Base-by-base conservation (phyloP, 768 basidiomycete species). In the Auricularia sp. region DNA sequence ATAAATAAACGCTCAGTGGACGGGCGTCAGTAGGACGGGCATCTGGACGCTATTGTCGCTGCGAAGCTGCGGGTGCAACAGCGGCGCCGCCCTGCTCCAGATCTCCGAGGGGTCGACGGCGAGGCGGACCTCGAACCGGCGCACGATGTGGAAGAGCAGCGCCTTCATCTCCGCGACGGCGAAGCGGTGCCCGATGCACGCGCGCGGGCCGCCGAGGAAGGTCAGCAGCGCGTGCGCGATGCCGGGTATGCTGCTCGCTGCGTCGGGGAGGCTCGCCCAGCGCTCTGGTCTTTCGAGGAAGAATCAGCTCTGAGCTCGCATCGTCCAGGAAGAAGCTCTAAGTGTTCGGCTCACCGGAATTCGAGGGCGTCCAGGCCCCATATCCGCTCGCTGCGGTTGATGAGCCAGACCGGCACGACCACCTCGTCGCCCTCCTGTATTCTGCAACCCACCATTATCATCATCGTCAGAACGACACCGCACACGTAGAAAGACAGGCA, bases 361-460 rank as follows among this genome's bases (percentile, higher is more conserved):
- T 69, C 64, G 37, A 73, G 64, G 1, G 77, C 75, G 62, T 78
- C 75, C 5, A 68, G 66, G 0, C 78, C 78, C 71, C 76, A 79
- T 0, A 76, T 67, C 10, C 54, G 58, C 35, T 62, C 62, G 34
- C 66, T 67, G 3, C 71, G 67, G 61, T 78, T 77, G 68, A 74
- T 67, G 1, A 72, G 67, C 1, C 66, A 42, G 35, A 71, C 68
- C 18, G 70, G 67, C 39, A 76, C 67, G n/a, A 76, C 72, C 63
- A 76, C 69, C 16, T 14, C n/a, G 35, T 69, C 66, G 1, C 70
- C 71, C 29, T 63, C 3, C 36, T 65, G 3, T 35, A 37, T 35
- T 58, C 65, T 61, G 54, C 33, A 42, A 14, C 39, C 8, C 39
- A 29, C 54, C 29, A 29, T 29, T 2, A 29, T 2, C 24, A 2